These are phyloP conservation scores for Tuber microsphaerosporum DNA, from an alignment of 495 filamentous ascomycete species.

Conservation along the genomic window DNA sequence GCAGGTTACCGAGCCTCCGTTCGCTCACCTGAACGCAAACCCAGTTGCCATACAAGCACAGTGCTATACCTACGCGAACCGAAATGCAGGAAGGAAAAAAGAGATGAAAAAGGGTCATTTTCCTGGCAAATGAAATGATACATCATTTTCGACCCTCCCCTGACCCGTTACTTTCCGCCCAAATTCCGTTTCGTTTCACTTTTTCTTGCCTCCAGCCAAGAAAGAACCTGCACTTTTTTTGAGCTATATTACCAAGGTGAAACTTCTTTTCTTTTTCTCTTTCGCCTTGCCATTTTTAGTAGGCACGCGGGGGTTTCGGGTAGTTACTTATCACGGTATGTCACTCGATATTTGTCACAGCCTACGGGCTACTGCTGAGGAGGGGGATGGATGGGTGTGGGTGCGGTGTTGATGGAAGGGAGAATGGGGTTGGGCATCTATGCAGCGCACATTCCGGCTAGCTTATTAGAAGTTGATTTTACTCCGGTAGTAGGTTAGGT, in stretches of 20 bases:
- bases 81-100: neutral
- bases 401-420: neutral
- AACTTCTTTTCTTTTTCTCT: neutral
- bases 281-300: neutral
- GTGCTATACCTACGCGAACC: neutral
- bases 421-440: neutral
- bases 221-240: constrained; percentile 3
- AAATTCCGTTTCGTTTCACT: constrained; percentile 3
- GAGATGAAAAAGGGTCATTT: neutral
- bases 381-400: neutral
- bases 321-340: neutral
- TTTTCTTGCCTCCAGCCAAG: neutral
- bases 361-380: neutral
- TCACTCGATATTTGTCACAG: neutral
- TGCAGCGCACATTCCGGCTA: neutral
- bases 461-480: neutral
- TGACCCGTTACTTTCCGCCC: neutral
- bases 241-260: neutral
- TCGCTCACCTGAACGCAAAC: neutral
- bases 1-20: neutral
- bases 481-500: neutral
- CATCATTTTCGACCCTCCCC: neutral
- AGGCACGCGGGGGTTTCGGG: neutral
- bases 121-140: constrained; percentile 2
- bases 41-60: neutral